These are phyloP conservation scores for Vigna hirtella DNA, from an alignment of 306 rosid genomes.

Conservation along the genomic window DNA sequence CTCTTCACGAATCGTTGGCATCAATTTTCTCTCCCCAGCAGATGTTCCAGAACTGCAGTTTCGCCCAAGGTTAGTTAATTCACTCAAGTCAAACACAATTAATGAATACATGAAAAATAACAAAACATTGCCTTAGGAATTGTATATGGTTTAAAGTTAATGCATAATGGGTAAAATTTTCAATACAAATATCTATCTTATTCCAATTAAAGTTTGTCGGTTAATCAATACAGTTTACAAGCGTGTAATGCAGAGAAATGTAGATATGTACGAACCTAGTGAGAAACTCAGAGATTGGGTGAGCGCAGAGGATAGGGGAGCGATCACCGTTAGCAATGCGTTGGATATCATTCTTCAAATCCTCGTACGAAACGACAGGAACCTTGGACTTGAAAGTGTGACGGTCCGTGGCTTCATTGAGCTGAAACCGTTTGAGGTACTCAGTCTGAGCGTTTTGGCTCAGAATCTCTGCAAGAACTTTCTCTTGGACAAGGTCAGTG, in stretches of 20 bases:
- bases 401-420: constrained; percentile 72
- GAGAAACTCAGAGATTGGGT: constrained; percentile 84
- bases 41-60: constrained; percentile 88
- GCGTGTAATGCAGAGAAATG: too few species aligned
- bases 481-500: constrained; percentile 56
- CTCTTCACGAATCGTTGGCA: constrained; percentile 82
- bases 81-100: background rate
- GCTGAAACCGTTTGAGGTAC: constrained; percentile 63
- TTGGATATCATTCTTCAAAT: constrained; percentile 69
- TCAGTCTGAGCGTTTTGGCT: constrained; percentile 68
- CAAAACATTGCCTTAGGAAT: background rate
- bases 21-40: constrained; percentile 82
- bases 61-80: background rate
- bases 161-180: too few species aligned
- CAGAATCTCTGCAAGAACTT: constrained; percentile 65
- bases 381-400: constrained; percentile 66
- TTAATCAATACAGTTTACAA: too few species aligned
- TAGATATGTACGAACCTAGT: constrained; percentile 61
- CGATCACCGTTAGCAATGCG: constrained; percentile 88
- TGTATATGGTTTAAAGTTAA: background rate
- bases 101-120: too few species aligned
- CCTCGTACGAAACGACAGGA: constrained; percentile 78
- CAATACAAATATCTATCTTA: too few species aligned
- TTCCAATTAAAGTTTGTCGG: too few species aligned
- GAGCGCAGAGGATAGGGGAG: constrained; percentile 73